Percentiles rank a stretch among this genome's conserved stretches.
Conservation (phyloP, 129 eudicot genomes). For the Saposhnikovia divaricata region DNA sequence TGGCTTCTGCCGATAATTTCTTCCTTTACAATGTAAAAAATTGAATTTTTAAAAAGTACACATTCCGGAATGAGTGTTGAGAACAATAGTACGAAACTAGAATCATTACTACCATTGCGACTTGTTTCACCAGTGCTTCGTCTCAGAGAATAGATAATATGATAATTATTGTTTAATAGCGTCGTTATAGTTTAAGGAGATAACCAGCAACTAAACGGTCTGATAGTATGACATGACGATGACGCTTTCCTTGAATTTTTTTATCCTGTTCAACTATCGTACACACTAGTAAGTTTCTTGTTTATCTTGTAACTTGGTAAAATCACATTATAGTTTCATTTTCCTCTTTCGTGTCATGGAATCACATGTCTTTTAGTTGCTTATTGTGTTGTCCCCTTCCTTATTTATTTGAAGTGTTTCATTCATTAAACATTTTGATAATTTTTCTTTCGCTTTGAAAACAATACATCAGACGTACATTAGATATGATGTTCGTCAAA, state of each 20-base stretch:
- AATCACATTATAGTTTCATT: background rate
- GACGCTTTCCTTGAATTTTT: background rate
- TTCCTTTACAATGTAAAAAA: background rate
- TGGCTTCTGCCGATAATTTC: background rate
- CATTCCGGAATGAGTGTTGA: background rate
- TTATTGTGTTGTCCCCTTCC: background rate
- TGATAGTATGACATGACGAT: background rate
- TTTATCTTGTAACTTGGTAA: background rate
- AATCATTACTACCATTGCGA: background rate
- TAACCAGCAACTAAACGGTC: background rate
- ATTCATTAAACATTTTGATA: background rate
- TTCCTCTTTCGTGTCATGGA: background rate
- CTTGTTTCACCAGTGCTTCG: background rate
- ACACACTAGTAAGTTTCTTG: background rate
- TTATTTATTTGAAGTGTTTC: background rate
- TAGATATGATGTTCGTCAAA: conserved; percentile 52
- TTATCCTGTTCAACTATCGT: background rate
- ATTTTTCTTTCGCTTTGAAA: background rate
- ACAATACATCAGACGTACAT: conserved; percentile 31
- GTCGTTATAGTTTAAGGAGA: background rate
- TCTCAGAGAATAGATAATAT: background rate
- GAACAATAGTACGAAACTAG: background rate
- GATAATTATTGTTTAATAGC: background rate
- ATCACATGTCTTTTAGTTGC: background rate
- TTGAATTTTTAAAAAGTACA: background rate